Evolutionary conservation across 2,329 filamentous ascomycete species (phyloP), one percentile per base, ranked within the genome.

Genomic region (Fusarium sp.): DNA sequence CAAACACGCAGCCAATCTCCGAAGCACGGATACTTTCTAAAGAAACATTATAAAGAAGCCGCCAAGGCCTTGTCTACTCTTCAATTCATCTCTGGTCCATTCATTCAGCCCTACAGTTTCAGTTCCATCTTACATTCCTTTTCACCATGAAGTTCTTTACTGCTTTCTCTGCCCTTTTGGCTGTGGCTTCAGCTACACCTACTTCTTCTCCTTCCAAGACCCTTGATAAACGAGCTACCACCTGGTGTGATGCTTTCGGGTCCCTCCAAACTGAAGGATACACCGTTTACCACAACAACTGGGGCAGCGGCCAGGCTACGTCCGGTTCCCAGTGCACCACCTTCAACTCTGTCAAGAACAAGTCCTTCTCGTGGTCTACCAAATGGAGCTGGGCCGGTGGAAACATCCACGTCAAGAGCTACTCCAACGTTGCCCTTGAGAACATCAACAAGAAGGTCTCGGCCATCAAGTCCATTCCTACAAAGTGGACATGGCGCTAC

Each of bases 281-380:
- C 78, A 87, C 82, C 51, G 74, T 89, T 62, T 88, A 87, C 80
- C 86, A 88, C 77, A 85, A 88, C 80, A 85, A 87, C 72, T 89
- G 87, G 87, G 86, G 86, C 33, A 58, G 81, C 49, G 75, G 68
- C 20, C 65, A 69, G 7, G 79, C 81, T 31, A 83, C 82, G 24
- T 79, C 80, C 20, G 84, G 84, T 49, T 79, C 73, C 15, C 84
- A 86, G 75, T 86, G 84, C 78, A 83, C 83, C 7, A 81, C 79
- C 9, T 78, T 85, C 44, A 81, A 82, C 69, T 83, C 80, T 11
- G 65, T 79, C 64, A 81, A 62, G 35, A 81, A 39, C n/a, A 77
- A 68, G 61, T 81, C 75, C 3, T 78, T 86, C 70, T 72, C 81
- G 31, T 86, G 84, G 85, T 81, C 82, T 41, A 84, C 83, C 20